Base-by-base conservation (phyloP, 352 stramenopile species). In the Thraustotheca clavata region DNA sequence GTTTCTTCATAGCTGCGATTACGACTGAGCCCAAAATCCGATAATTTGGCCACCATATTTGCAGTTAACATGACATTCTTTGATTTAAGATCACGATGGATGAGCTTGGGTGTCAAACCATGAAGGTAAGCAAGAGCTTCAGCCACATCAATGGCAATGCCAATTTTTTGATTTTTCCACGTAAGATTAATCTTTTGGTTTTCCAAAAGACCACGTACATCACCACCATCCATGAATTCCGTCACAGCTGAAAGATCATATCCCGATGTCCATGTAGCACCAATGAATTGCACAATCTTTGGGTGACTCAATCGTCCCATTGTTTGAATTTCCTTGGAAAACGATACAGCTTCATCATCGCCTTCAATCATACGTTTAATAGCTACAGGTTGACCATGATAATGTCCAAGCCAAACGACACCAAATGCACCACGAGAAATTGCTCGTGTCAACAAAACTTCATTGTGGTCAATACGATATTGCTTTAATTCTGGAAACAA, bases 281-380 rank as follows among this genome's bases (percentile, higher is more conserved):
- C 85, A 50, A 94, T 85, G 63, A 94, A 94, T 62, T 79, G 77
- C 61, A 94, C 83, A 41, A 94, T 87, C 68, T 90, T 90, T 46
- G 83, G 78, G 72, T 92, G 79, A 57, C 73, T 74, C 33, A 94
- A 73, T 14, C 77, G 76, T 38, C 81, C 86, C 85, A 94, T 94
- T 54, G 79, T 89, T 67, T 85, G 62, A 72, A 92, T 91, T 70
- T 92, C 85, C 29, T 80, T 76, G 24, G 76, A 81, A 61, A 94
- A 94, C 20, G 75, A 60, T 22, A 77, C 73, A 60, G 70, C 69
- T 62, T 90, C 78, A 46, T 91, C 81, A 33, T 88, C 79, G 36
- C 77, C 77, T 63, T 91, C 83, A 50, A 92, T 87, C 81, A 94
- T 92, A 67, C 81, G 78, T 75, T 94, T 94, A 14, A 94, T 83